Evolutionary conservation across 352 stramenopile species (phyloP).

Genomic region (Globisporangium apiculatum): DNA sequence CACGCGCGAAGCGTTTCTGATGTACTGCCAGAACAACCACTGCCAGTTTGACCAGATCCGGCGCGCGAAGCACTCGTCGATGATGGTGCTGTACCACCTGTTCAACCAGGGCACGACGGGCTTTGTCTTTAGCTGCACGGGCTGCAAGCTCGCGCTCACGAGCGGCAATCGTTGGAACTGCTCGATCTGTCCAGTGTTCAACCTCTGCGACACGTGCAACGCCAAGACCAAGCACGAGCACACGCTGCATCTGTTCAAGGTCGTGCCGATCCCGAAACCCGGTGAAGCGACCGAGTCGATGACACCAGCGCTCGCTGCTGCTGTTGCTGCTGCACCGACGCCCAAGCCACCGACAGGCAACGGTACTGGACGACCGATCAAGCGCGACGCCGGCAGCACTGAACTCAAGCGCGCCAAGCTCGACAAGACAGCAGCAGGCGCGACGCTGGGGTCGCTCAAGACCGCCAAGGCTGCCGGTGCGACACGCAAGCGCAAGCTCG

Average conservation of each 20-base stretch:
- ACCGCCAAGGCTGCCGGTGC: conserved; percentile 22
- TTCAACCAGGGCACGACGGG: conserved; percentile 95
- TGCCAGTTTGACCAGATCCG: conserved; percentile 80
- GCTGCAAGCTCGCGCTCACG: conserved; percentile 93
- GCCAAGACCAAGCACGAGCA: conserved; percentile 91
- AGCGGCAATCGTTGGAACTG: conserved; percentile 94
- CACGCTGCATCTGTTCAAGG: conserved; percentile 90
- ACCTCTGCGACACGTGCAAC: conserved; percentile 94
- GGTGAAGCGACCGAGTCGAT: conserved; percentile 2
- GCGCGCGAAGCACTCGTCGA: conserved; percentile 76
- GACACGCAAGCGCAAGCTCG: conserved; percentile 69
- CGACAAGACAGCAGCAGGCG: conserved; percentile 9
- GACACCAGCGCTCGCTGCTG: background rate
- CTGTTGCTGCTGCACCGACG: background rate
- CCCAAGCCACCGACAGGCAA: background rate
- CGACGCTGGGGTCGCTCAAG: conserved; percentile 14
- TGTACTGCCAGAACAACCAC: conserved; percentile 88
- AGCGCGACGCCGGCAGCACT: conserved; percentile 35
- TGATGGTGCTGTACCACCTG: conserved; percentile 84
- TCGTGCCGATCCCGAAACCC: conserved; percentile 78
- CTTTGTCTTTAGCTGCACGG: conserved; percentile 95
- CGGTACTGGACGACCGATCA: conserved; percentile 15
- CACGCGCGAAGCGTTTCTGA: conserved; percentile 85
- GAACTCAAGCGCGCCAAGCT: conserved; percentile 44
- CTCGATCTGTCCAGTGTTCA: conserved; percentile 93